Percentiles rank a stretch among this genome's conserved stretches.
phyloP scores from a whole-genome alignment of 495 filamentous ascomycete species.

The Pyrenula aspistea region DNA sequence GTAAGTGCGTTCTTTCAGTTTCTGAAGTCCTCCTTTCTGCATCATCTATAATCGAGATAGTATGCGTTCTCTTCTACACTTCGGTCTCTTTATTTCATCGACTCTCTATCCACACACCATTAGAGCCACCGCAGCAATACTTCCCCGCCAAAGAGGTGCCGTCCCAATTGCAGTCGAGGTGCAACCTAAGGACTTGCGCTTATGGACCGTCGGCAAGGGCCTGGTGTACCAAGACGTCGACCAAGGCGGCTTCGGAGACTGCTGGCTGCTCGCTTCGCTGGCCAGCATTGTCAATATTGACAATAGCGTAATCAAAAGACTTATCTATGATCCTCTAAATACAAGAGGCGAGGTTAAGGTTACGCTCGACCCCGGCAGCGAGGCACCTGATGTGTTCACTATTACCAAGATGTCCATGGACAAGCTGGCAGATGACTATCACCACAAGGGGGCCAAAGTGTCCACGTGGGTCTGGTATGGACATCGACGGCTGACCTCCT shows the following conservation, averaged over 20 bases:
- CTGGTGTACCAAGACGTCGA: neutral
- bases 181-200: neutral
- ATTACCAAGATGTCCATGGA: neutral
- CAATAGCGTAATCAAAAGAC: neutral
- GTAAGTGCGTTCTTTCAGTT: neutral
- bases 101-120: neutral
- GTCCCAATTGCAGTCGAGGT: neutral
- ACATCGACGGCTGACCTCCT: too few species aligned
- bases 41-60: neutral
- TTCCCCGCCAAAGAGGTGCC: neutral
- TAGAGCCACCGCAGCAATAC: neutral
- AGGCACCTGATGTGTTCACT: neutral
- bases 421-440: neutral
- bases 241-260: neutral
- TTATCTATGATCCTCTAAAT: neutral
- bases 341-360: neutral
- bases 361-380: neutral
- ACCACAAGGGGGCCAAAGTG: neutral
- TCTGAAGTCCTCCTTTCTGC: neutral
- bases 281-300: neutral
- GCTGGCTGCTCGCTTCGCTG: neutral
- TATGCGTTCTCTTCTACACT: neutral
- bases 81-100: neutral
- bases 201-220: neutral
- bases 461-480: neutral